Base-by-base conservation (phyloP, 2,329 filamentous ascomycete genomes). In the Simplicillium aogashimaense region DNA sequence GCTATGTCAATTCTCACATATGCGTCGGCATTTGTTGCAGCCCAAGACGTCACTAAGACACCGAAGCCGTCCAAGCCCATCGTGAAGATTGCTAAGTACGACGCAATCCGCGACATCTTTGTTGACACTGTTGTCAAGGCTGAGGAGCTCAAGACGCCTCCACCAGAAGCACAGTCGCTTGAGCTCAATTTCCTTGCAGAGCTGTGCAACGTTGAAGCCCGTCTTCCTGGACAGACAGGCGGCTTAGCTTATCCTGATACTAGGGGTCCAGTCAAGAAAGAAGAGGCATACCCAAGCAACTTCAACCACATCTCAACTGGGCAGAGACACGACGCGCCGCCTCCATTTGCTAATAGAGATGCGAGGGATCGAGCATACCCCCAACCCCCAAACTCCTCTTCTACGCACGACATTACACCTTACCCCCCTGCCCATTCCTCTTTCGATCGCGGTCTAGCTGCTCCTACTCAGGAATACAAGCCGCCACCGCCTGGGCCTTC, bases 21-120 rank as follows among this genome's bases (percentile, higher is more conserved):
- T 40, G 48, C 50, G 1, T 47, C 44, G 5, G 47, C 45, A 30
- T 47, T 44, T 35, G 45, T 51, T 10, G 45, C 47, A 15, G 43
- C 46, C 4, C 32, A 43, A 28, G 46, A 46, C 34, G 29, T 38
- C 6, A 25, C 30, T 18, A 41, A 44, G 15, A 11, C 38, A 11
- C 37, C 37, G n/a, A 31, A 42, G 5, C 32, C 39, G 16, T 43
- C 45, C 1, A 50, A 48, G 39, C 43, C 38, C 17, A 25, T 25
- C 20, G 20, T 25, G 6, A 25, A 25, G 20, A 25, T 25, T 25
- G 41, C 39, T 15, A 39, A 49, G 5, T 58, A 58, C 36, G 56
- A 58, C 34, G 55, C 56, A n/a, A 53, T 58, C 25, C 47, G 56
- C n/a, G 64, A 67, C 42, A 58, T 66, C 25, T 67, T 67, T 45